Evolutionary conservation across 2,329 filamentous ascomycete species (phyloP).

Genomic region (Botrytis galanthina): DNA sequence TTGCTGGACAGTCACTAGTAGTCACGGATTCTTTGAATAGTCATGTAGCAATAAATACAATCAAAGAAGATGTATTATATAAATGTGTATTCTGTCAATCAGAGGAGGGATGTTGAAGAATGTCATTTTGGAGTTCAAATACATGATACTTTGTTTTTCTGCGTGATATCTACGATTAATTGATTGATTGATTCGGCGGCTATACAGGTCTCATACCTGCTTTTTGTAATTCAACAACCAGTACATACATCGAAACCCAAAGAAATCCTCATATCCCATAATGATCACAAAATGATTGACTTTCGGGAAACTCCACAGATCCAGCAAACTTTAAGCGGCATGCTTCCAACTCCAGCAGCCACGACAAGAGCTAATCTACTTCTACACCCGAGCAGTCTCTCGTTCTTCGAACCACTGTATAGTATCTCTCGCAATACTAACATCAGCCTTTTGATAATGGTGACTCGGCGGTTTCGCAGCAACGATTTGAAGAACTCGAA

Average conservation of each 20-base stretch:
- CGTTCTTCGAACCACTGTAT: background rate
- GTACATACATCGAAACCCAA: background rate
- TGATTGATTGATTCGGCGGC: background rate
- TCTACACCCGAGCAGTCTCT: background rate
- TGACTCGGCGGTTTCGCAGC: background rate
- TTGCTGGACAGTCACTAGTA: background rate
- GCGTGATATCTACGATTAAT: background rate
- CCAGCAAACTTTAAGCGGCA: too few species aligned
- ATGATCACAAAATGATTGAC: background rate
- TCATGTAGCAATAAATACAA: background rate
- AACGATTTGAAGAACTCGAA: background rate
- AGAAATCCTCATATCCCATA: background rate
- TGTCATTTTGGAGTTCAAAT: background rate
- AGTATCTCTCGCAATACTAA: background rate
- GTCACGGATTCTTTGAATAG: background rate
- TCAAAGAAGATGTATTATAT: background rate
- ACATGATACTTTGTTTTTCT: background rate
- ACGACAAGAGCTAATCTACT: background rate
- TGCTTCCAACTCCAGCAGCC: too few species aligned
- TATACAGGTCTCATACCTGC: accelerated
- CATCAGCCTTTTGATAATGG: too few species aligned
- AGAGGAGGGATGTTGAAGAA: background rate
- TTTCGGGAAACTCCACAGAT: background rate
- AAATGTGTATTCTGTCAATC: background rate
- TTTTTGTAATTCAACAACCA: background rate